Conservation (phyloP, 768 basidiomycete genomes). For the Udeniomyces megalosporus region DNA sequence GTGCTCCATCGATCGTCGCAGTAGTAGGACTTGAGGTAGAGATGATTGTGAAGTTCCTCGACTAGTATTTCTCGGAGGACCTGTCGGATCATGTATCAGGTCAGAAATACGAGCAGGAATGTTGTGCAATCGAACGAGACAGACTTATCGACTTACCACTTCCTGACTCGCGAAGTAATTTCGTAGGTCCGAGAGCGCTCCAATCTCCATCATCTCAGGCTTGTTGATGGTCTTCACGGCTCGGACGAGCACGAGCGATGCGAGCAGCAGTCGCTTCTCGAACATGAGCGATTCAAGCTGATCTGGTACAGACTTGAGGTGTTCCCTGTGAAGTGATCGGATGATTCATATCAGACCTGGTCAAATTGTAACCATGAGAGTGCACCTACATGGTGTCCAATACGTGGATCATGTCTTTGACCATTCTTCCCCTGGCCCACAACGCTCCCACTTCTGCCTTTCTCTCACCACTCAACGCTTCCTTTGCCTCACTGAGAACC, state of each 20-base stretch:
- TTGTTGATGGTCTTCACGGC: constrained; percentile 83
- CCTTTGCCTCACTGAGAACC: constrained; percentile 44
- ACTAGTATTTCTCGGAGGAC: constrained; percentile 79
- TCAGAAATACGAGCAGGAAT: not conserved
- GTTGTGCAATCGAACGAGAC: not conserved
- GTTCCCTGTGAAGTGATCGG: constrained; percentile 43
- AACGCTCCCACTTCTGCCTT: constrained; percentile 78
- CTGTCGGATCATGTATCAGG: constrained; percentile 33
- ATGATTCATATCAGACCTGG: not conserved
- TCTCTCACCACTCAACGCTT: constrained; percentile 52
- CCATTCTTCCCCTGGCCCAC: constrained; percentile 71
- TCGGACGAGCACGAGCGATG: constrained; percentile 67
- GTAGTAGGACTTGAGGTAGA: constrained; percentile 96
- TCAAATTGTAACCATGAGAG: not conserved
- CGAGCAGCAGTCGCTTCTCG: constrained; percentile 81
- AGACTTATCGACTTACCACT: constrained; percentile 40
- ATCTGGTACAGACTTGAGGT: constrained; percentile 79
- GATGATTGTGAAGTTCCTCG: constrained; percentile 87
- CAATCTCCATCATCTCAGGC: constrained; percentile 82
- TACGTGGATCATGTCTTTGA: constrained; percentile 90
- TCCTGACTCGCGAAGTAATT: constrained; percentile 74
- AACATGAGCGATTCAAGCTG: constrained; percentile 83
- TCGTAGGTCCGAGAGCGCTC: constrained; percentile 77
- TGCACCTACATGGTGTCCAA: constrained; percentile 73
- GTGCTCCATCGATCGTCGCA: constrained; percentile 82